Base-by-base conservation (phyloP, 306 rosid species). In the Lathyrus tuberosus region DNA sequence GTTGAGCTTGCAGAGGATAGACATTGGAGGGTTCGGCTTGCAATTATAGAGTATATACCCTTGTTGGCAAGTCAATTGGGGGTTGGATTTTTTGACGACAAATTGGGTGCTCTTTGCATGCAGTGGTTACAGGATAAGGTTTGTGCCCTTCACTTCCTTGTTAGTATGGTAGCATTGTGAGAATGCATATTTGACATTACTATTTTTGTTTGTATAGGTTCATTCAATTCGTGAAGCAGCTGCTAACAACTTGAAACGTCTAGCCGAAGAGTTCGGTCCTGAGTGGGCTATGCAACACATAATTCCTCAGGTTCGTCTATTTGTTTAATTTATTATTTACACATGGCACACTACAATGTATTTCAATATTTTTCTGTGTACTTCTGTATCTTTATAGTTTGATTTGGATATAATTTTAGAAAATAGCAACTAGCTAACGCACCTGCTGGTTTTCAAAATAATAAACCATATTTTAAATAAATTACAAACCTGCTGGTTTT, bases 281-380 rank as follows among this genome's bases (percentile, higher is more conserved):
- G 97, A 88, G 56, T 94, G 98, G 98, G 96, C 98, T 61, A 94
- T 94, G 97, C 97, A 90, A 85, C 96, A 94, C 70, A 94, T 94
- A 74, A 62, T 94, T 68, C 97, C 95, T 18, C 96, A 94, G 98
- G 97, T 90, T 78, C 51, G 43, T 66, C 75, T 57, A n/a, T 74
- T 56, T 24, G 53, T 35, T 68, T 64, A 67, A 28, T 62, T 74
- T 81, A 49, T 64, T 74, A 24, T 70, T 18, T 65, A 41, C 13
- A 43, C 17, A 4, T 56, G 62, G 38, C 30, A 8, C 22, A 14
- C 9, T 44, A 31, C 28, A 14, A 14, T 14, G 13, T 60, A 14
- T 69, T 58, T 30, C 35, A 17, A 49, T 12, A 59, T 44, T 74
- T 62, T 59, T 44, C 2, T 62, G 8, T 33, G 31, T 46, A 3